Conservation (phyloP, 225 moss, liverwort and hornwort species). For the Bryum argenteum region DNA sequence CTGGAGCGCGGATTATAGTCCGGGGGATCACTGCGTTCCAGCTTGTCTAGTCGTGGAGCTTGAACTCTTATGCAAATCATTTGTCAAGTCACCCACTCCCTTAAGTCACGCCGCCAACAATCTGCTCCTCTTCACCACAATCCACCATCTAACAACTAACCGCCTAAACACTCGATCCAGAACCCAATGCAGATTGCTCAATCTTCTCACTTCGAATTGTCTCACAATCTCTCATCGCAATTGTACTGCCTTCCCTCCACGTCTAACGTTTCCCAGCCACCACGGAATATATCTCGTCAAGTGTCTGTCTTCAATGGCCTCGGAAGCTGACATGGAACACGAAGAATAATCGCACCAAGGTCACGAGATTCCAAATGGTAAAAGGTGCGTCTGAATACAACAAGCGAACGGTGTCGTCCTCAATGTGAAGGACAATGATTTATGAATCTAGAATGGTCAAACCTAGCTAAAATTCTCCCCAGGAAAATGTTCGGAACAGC, state of each 20-base stretch:
- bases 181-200: conserved; percentile 24
- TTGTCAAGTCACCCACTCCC: conserved; percentile 30
- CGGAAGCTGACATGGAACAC: neutral
- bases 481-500: neutral
- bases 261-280: neutral
- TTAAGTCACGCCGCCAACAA: neutral
- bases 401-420: no score
- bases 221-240: neutral
- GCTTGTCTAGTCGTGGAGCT: conserved; percentile 52
- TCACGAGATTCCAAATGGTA: neutral
- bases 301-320: neutral
- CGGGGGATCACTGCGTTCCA: conserved; percentile 60
- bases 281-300: neutral
- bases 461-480: neutral
- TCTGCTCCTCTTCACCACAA: neutral
- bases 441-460: no score
- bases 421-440: no score
- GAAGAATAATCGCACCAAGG: neutral
- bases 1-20: conserved; percentile 35
- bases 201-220: conserved; percentile 5
- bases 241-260: conserved; percentile 9
- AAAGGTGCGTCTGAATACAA: no score
- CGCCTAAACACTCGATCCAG: neutral
- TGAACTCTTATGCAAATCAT: conserved; percentile 47
- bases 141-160: neutral